Base-by-base conservation (phyloP, 345 rosid genomes). In the Odontarrhena argentea region DNA sequence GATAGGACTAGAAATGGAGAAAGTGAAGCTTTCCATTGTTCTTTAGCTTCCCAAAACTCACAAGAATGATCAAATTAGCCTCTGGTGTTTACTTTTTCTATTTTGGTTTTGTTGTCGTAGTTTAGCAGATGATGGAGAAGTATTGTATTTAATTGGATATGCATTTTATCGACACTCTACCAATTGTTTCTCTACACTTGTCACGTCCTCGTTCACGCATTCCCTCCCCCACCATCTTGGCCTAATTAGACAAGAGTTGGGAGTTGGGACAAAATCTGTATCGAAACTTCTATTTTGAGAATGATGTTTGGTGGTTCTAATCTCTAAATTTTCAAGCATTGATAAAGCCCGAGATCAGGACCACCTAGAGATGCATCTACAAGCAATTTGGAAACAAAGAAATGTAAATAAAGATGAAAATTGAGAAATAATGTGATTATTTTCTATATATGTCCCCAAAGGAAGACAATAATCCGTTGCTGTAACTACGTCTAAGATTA, bases 131-230 rank as follows among this genome's bases (percentile, higher is more conserved):
- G 49, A 30, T 40, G 60, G 28, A n/a, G 38, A 24, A 13, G 25
- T 37, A 78, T 76, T 56, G 76, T 8, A 40, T 51, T 58, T 40
- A 52, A 41, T 67, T 66, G 50, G 78, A 77, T 69, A 83, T 82
- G 60, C 83, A 76, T 63, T 44, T 76, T 78, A 84, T 83, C 91
- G 53, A 34, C 22, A 53, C 9, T 5, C 1, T n/a, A 10, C 96
- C 88, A 85, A 85, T 59, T 79, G 66, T 22, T 5, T 66, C 51
- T 42, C 34, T 78, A 85, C 91, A 87, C 84, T 84, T 87, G 85
- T 77, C 70, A 47, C 71, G 53, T 55, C 5, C 5, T 36, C 55
- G 79, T 78, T 32, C 36, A 32, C 81, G 56, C 10, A 32, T 32
- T 46, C 67, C 28, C 56, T 36, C 37, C 57, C 57, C 22, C 67